A percentile compares a stretch with the other conserved stretches of the same genome.
phyloP scores from a whole-genome alignment of 1,284 basidiomycete species.

The Cutaneotrichosporon cyanovorans region DNA sequence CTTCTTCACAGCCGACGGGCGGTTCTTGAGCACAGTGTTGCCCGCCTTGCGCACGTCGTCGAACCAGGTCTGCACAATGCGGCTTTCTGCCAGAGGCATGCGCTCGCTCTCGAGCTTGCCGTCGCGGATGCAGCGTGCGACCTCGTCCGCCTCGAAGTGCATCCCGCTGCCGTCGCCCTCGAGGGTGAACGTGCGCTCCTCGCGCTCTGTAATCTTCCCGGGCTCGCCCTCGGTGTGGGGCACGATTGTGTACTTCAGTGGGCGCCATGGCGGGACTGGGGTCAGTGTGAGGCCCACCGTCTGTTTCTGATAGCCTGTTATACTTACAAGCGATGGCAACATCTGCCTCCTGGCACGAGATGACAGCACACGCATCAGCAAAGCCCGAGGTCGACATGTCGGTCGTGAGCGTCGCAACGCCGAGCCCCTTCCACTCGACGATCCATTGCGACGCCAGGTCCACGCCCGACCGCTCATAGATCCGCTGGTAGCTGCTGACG shows the following conservation, averaged over 20 bases:
- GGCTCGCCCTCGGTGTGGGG: constrained; percentile 57
- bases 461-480: constrained; percentile 63
- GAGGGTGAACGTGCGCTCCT: constrained; percentile 52
- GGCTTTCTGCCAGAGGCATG: constrained; percentile 69
- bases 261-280: constrained; percentile 30
- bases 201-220: constrained; percentile 19
- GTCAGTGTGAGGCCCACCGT: constrained; percentile 5
- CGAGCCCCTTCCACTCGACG: constrained; percentile 56
- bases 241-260: constrained; percentile 24
- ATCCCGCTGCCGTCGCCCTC: constrained; percentile 49
- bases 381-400: constrained; percentile 25
- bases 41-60: constrained; percentile 57
- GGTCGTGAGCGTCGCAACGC: constrained; percentile 28
- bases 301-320: not conserved
- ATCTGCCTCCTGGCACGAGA: constrained; percentile 38
- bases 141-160: constrained; percentile 53
- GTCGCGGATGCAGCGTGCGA: constrained; percentile 67
- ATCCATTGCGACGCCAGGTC: constrained; percentile 70
- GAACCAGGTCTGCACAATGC: constrained; percentile 69
- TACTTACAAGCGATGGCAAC: constrained; percentile 34
- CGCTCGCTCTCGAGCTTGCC: constrained; percentile 65
- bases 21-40: constrained; percentile 28
- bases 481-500: constrained; percentile 41
- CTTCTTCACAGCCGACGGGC: constrained; percentile 24
- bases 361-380: constrained; percentile 22